Percentiles rank a stretch among this genome's conserved stretches.
Evolutionary conservation across 345 rosid genomes (phyloP).

Genomic region (Pistacia vera): DNA sequence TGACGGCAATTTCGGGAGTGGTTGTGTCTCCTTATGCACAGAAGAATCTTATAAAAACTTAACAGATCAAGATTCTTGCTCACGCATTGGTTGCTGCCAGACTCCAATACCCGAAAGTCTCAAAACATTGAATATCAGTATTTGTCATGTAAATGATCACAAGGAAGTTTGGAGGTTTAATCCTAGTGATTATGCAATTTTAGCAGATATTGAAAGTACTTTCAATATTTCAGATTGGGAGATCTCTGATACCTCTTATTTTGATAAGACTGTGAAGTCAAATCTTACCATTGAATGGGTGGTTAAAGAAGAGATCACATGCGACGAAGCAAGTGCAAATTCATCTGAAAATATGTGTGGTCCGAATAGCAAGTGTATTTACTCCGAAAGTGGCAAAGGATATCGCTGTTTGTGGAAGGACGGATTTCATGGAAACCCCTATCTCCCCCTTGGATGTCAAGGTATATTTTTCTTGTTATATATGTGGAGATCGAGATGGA

Average conservation of each 20-base stretch:
- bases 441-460: neutral
- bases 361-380: neutral
- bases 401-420: neutral
- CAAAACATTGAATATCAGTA: slow-evolving; percentile 3
- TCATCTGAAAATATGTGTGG: too few relatives aligned
- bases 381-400: neutral
- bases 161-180: accelerated
- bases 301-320: neutral
- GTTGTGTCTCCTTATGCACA: slow-evolving; percentile 21
- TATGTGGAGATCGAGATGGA: too few relatives aligned
- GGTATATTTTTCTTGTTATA: neutral
- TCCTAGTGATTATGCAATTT: neutral
- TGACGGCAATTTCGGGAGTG: neutral
- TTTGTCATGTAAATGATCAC: neutral
- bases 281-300: neutral
- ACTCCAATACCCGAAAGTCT: slow-evolving; percentile 16
- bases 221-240: neutral
- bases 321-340: neutral
- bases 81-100: slow-evolving; percentile 36
- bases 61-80: slow-evolving; percentile 9
- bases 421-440: neutral
- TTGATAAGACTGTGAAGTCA: neutral
- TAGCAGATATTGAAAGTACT: neutral
- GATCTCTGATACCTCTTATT: too few relatives aligned
- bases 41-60: too few relatives aligned